Percentiles rank a stretch among this genome's conserved stretches.
These are phyloP conservation scores for Crepidotus variabilis DNA, from an alignment of 768 basidiomycete genomes.

Conservation along the genomic window DNA sequence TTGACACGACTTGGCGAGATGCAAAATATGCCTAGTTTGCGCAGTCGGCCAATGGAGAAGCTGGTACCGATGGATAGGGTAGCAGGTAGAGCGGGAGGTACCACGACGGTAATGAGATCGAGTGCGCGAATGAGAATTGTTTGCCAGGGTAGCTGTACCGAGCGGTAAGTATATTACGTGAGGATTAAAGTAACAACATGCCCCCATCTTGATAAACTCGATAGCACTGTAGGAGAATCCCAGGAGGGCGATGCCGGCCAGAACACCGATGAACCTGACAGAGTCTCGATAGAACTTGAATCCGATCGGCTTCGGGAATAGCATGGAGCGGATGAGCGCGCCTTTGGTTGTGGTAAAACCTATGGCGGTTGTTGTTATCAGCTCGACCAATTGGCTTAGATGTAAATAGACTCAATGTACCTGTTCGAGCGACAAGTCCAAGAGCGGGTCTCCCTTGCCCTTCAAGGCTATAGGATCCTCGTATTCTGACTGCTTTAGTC, in stretches of 20 bases:
- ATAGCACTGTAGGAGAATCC: conserved; percentile 92
- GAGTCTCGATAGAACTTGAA: conserved; percentile 98
- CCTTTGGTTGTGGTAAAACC: conserved; percentile 98
- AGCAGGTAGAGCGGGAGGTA: conserved; percentile 95
- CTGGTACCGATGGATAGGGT: conserved; percentile 97
- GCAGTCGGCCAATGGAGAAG: conserved; percentile 86
- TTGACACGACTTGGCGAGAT: conserved; percentile 96
- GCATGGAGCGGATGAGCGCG: conserved; percentile 92
- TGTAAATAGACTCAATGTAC: conserved; percentile 31
- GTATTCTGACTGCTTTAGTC: conserved; percentile 84
- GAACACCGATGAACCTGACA: conserved; percentile 84
- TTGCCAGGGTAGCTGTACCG: conserved; percentile 72
- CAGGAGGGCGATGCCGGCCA: conserved; percentile 85
- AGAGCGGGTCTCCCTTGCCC: conserved; percentile 59
- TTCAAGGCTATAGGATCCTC: conserved; percentile 56
- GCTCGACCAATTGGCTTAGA: neutral
- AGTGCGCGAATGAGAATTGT: conserved; percentile 90
- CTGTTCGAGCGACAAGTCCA: conserved; percentile 84
- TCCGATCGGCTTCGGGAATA: conserved; percentile 97
- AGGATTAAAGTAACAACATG: conserved; percentile 31
- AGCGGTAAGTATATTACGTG: conserved; percentile 1
- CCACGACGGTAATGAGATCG: conserved; percentile 95
- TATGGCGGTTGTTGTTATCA: conserved; percentile 17
- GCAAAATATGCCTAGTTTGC: conserved; percentile 88
- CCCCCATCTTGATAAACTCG: conserved; percentile 88